phyloP scores from a whole-genome alignment of 2,329 filamentous ascomycete species.

The Akanthomyces muscarius region DNA sequence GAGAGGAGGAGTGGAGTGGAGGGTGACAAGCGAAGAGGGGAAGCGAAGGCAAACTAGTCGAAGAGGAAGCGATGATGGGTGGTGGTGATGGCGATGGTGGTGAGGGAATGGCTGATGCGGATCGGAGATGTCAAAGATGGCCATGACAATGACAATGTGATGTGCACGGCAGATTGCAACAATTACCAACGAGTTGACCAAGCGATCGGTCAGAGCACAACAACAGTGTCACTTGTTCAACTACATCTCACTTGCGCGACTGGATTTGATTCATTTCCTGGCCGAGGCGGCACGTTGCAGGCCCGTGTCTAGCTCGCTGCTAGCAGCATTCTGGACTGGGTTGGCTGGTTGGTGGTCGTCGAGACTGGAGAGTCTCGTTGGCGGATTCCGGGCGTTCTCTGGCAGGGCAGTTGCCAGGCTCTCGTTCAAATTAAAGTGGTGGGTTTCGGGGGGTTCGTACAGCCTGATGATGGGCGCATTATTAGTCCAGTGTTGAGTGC shows the following conservation, averaged over 20 bases:
- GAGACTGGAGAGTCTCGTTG: background rate
- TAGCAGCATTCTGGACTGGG: background rate
- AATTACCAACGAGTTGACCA: no score
- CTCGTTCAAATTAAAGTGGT: background rate
- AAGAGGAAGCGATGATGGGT: background rate
- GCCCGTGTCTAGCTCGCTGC: background rate
- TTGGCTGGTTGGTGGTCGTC: background rate
- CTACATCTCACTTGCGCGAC: background rate
- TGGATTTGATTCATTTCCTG: background rate
- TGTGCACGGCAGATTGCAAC: background rate
- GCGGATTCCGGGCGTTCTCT: background rate
- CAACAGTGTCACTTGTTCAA: background rate
- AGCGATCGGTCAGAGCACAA: no score
- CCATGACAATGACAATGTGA: background rate
- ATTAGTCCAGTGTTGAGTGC: background rate
- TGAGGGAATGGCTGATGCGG: background rate
- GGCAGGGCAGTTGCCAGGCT: background rate
- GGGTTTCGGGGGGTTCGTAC: background rate
- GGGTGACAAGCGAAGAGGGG: constrained; percentile 1
- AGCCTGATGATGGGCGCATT: background rate
- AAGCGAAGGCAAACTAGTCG: background rate
- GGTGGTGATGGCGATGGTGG: background rate
- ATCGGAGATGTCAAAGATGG: background rate
- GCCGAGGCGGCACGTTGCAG: background rate
- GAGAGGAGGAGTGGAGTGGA: background rate